These are phyloP conservation scores for Panellus pusillus DNA, from an alignment of 768 basidiomycete genomes.

Conservation along the genomic window DNA sequence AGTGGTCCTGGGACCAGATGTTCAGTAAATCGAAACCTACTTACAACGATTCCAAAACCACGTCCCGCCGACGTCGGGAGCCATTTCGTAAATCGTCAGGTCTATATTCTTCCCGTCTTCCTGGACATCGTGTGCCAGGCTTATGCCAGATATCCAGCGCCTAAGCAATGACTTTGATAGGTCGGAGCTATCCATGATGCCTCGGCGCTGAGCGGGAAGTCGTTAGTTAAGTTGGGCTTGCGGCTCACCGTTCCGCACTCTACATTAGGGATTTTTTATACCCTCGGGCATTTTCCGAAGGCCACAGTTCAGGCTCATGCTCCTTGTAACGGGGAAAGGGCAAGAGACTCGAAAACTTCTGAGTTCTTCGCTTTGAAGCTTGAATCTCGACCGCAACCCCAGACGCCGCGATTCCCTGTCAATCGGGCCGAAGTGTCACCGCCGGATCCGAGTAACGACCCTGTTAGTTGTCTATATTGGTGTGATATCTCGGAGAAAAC, in stretches of 20 bases:
- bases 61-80: slow-evolving; percentile 45
- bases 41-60: slow-evolving; percentile 41
- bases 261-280: slow-evolving; percentile 23
- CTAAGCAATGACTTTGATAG: slow-evolving; percentile 42
- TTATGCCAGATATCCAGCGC: slow-evolving; percentile 48
- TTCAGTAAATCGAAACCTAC: no score
- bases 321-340: neutral
- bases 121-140: slow-evolving; percentile 25
- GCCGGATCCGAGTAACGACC: no score
- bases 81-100: slow-evolving; percentile 49
- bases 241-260: slow-evolving; percentile 20
- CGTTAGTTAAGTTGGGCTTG: neutral
- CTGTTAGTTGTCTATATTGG: no score
- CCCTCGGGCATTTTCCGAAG: slow-evolving; percentile 23
- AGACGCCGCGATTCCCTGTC: no score
- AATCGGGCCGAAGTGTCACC: no score
- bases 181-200: slow-evolving; percentile 25
- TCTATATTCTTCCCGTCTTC: slow-evolving; percentile 37
- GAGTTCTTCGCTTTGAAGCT: no score
- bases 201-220: neutral
- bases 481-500: no score
- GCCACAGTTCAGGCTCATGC: slow-evolving; percentile 12
- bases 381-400: no score
- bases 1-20: no score
- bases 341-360: neutral